A percentile compares a stretch with the other conserved stretches of the same genome.
These are phyloP conservation scores for Alternaria panax DNA, from an alignment of 2,329 filamentous ascomycete species.

Conservation along the genomic window DNA sequence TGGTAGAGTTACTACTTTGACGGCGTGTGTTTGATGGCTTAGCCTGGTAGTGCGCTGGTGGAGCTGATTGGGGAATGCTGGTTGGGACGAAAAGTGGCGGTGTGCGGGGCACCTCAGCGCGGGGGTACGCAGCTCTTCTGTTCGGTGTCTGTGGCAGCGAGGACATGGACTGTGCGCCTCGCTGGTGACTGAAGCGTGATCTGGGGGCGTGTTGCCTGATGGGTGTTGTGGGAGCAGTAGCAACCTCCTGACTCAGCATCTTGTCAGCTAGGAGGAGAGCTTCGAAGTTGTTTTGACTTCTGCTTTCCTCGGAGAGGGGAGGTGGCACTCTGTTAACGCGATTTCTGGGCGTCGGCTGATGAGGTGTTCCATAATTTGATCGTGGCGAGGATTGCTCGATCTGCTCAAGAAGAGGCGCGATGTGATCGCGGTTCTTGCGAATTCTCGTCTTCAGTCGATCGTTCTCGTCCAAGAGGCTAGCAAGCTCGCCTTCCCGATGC, in stretches of 20 bases:
- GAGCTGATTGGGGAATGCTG: conserved; percentile 52
- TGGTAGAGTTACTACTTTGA: conserved; percentile 72
- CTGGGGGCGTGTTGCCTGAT: conserved; percentile 57
- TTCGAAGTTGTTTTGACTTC: conserved; percentile 72
- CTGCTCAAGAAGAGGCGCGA: conserved; percentile 62
- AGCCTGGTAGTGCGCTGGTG: conserved; percentile 45
- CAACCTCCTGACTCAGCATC: conserved; percentile 78
- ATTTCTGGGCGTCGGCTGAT: conserved; percentile 55
- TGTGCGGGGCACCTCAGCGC: conserved; percentile 62
- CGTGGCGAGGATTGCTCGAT: conserved; percentile 73
- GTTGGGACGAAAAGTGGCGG: conserved; percentile 45
- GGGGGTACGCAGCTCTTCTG: conserved; percentile 65
- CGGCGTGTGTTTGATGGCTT: conserved; percentile 54
- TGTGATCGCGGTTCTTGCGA: conserved; percentile 86
- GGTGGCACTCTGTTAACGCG: conserved; percentile 43
- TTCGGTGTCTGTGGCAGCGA: conserved; percentile 81
- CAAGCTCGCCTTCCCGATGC: conserved; percentile 76
- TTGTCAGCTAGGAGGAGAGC: conserved; percentile 77
- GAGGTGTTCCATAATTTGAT: conserved; percentile 61
- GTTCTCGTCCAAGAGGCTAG: conserved; percentile 76
- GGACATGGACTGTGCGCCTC: conserved; percentile 82
- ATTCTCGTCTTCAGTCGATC: conserved; percentile 81
- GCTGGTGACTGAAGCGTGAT: conserved; percentile 68
- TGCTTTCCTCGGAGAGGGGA: conserved; percentile 55
- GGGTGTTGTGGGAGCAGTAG: conserved; percentile 77